Evolutionary conservation across 2,329 filamentous ascomycete genomes (phyloP), one percentile per base, ranked within the genome.

Genomic region (Leptographium galeiforme): DNA sequence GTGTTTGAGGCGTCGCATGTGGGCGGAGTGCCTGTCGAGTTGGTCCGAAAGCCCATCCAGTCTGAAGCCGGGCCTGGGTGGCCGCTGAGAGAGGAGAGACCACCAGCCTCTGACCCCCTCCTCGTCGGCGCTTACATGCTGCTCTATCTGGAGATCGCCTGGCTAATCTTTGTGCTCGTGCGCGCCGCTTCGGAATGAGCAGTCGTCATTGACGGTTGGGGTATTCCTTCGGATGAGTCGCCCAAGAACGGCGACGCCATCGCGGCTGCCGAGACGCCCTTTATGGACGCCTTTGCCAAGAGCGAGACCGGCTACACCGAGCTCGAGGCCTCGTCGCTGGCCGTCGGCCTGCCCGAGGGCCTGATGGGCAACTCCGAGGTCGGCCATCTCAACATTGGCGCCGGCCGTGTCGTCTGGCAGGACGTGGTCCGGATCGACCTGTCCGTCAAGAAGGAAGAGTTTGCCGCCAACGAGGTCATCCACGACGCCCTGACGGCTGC

Each of bases 151-250:
- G 75, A 81, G 66, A 62, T 79, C 55, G 72, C 70, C 55, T 81
- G 75, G 76, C 76, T 81, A 77, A 79, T 78, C 56, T 68, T 76
- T 63, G 67, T 78, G 66, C 65, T 80, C 50, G 65, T 76, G 61
- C 71, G 71, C 60, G 47, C 57, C 32, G 49, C 44, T 25, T 40
- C 45, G 36, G 19, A 8, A 25, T 34, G 19, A 45, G 66, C 53
- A 89, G 86, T 98, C 79, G 93, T 97, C 72, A 98, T 98, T 77
- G 93, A 98, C 74, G 93, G 93, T 66, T 98, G 93, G 93, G 93
- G 93, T 66, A 81, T 97, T 64, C 81, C 90, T 63, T 82, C 82
- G 59, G 84, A 85, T 61, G 73, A 83, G 55, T 94, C 89, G 54
- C 87, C 86, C 63, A 86, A 87, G 64, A 70, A 95, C 70, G 91